Base-by-base conservation (phyloP, 768 basidiomycete species). In the Tulasnella calospora region DNA sequence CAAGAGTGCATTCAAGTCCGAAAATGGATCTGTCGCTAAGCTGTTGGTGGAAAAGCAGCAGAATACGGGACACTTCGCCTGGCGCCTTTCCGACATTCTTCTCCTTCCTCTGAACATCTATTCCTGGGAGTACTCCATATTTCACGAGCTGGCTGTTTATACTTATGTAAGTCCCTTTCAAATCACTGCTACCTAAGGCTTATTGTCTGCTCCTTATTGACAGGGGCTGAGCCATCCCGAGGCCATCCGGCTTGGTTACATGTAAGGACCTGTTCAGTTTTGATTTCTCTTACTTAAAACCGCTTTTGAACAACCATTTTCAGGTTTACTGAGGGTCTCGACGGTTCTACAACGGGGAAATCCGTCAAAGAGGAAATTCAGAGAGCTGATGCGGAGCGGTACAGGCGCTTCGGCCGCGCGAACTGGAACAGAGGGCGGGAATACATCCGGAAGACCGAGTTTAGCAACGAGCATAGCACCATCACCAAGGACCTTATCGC, bases 261-360 rank as follows among this genome's bases (percentile, higher is more conserved):
- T 74, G 73, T 74, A 74, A 35, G 73, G 0, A 21, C 10, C 8
- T 47, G 35, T 0, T 23, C 61, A n/a, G 8, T 15, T 2, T 2
- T 5, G 23, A 3, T 30, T 35, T 35, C 23, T 51, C 21, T 51
- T 3, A 19, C 21, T 9, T 2, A 6, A 23, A 51, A 23, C 1
- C 47, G 17, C 6, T 2, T 7, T 51, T 15, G 44, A 46, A 4
- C 13, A 46, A 2, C 13, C 19, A 23, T 51, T 51, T 23, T 23
- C 73, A 74, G 73, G 73, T 74, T 74, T n/a, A 74, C 61, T 0
- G 61, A 74, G 73, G 51, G 73, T 46, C 44, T 74, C 21, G 46
- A 74, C 7, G 73, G 73, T 40, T 40, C 73, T 17, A 51, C 8
- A 9, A 74, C 73, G 23, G 73, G 73, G 1, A 74, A 74, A 17